Base-by-base conservation (phyloP, 2,329 filamentous ascomycete genomes). In the Paradendryphiella salina region DNA sequence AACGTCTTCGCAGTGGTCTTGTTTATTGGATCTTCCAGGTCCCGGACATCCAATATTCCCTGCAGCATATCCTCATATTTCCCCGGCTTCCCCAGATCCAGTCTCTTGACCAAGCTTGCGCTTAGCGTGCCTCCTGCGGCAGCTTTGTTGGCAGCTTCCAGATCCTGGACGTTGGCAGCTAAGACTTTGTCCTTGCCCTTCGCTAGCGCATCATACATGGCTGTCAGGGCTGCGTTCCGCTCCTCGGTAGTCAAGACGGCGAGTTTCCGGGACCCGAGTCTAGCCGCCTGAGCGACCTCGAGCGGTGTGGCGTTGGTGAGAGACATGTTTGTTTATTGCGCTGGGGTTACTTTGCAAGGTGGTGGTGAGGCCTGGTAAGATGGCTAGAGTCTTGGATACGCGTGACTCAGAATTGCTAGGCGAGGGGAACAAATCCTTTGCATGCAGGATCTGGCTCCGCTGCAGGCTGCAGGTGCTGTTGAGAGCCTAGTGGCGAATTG, bases 11-110 rank as follows among this genome's bases (percentile, higher is more conserved):
- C 79, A 33, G 90, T 92, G 46, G 94, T 81, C 69, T 87, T 88
- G 65, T 93, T 93, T 66, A 97, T 83, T 60, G 94, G 94, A 76
- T 99, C 94, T 40, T 88, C 83, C 21, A 99, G 80, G 42, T 84
- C 82, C 60, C 88, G 82, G 54, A 99, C 94, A 75, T 96, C 90
- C 53, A 95, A 76, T 54, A 99, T 95, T 20, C 94, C 94, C 77
- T 92, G 88, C 59, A 99, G 80, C 94, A 99, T 97, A 69, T 97
- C 94, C 68, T 96, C 92, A 80, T 88, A 99, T 77, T 97, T 97
- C 51, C 93, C 93, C 69, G 85, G 84, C 72, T 89, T 88, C 40
- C 85, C 85, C 40, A 99, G 79, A 73, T 99, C 93, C 54, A 99
- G 81, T 48, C 94, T 83, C 66, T 95, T 94, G 26, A 96, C 83